Evolutionary conservation across 129 eudicot species (phyloP).

Genomic region (Helichrysum umbraculigerum): DNA sequence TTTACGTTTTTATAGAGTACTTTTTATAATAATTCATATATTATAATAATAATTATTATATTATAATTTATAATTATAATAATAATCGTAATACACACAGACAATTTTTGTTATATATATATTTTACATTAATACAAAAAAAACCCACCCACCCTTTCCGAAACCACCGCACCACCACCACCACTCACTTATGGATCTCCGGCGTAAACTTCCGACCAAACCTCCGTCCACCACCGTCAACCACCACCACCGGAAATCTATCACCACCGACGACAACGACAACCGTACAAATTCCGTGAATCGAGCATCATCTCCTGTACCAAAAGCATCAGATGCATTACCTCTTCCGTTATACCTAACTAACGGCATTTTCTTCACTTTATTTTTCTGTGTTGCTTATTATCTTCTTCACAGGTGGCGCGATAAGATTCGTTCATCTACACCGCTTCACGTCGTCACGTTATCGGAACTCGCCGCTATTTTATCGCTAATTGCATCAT

Average conservation of each 20-base stretch:
- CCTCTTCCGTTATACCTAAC: conserved; percentile 70
- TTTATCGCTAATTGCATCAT: conserved; percentile 48
- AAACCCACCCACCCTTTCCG: conserved; percentile 17
- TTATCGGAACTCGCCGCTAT: conserved; percentile 54
- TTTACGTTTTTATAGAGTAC: too few species aligned
- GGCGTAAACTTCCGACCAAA: conserved; percentile 31
- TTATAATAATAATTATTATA: too few species aligned
- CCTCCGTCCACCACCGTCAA: conserved; percentile 15
- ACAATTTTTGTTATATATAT: too few species aligned
- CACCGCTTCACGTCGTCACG: conserved; percentile 57
- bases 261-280: conserved; percentile 9
- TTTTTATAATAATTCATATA: too few species aligned
- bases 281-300: conserved; percentile 3
- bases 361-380: conserved; percentile 62
- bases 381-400: conserved; percentile 65
- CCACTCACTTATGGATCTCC: conserved; percentile 40
- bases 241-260: conserved; percentile 15
- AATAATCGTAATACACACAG: too few species aligned
- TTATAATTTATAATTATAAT: too few species aligned
- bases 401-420: conserved; percentile 71
- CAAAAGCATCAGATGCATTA: conserved; percentile 73
- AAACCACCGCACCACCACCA: conserved; percentile 15
- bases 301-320: conserved; percentile 34
- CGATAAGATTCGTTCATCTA: conserved; percentile 60
- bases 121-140: neutral